A percentile compares a stretch with the other conserved stretches of the same genome.
These are phyloP conservation scores for Stachybotrys chartarum DNA, from an alignment of 2,329 filamentous ascomycete genomes.

Conservation along the genomic window DNA sequence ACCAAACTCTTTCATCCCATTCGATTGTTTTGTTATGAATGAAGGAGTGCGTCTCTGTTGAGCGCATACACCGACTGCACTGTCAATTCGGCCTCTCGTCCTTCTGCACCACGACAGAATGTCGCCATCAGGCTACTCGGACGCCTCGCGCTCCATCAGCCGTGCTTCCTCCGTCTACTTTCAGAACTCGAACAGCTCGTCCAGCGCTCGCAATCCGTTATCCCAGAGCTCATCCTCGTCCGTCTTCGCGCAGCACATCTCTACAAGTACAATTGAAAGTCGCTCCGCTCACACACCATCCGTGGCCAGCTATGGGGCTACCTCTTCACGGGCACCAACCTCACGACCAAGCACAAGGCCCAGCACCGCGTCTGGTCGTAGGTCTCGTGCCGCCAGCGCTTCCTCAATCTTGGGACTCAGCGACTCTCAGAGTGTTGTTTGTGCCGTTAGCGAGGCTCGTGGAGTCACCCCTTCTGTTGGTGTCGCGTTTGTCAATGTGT, in stretches of 20 bases:
- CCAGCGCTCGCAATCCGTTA: not conserved
- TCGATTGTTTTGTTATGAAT: too few species aligned
- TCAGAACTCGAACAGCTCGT: not conserved
- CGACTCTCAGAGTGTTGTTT: constrained; percentile 68
- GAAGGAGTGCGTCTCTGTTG: too few species aligned
- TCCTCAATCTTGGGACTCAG: constrained; percentile 34
- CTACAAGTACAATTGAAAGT: not conserved
- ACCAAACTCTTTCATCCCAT: too few species aligned
- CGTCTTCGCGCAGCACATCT: too few species aligned
- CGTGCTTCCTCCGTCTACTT: constrained; percentile 16
- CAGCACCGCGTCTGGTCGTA: constrained; percentile 35
- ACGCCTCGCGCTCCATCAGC: constrained; percentile 4
- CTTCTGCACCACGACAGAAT: too few species aligned
- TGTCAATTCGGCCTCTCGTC: too few species aligned
- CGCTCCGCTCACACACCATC: constrained; percentile 8
- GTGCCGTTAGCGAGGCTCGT: constrained; percentile 81
- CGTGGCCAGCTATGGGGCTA: constrained; percentile 1
- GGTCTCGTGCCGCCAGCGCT: constrained; percentile 30
- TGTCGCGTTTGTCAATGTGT: constrained; percentile 78
- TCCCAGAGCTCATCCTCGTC: too few species aligned
- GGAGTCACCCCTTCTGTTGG: constrained; percentile 80
- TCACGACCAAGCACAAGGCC: constrained; percentile 4
- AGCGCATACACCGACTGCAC: too few species aligned
- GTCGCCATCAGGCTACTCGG: not conserved
- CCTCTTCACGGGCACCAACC: not conserved